Conservation (phyloP, 164 flowering plant species). For the Liquidambar formosana region DNA sequence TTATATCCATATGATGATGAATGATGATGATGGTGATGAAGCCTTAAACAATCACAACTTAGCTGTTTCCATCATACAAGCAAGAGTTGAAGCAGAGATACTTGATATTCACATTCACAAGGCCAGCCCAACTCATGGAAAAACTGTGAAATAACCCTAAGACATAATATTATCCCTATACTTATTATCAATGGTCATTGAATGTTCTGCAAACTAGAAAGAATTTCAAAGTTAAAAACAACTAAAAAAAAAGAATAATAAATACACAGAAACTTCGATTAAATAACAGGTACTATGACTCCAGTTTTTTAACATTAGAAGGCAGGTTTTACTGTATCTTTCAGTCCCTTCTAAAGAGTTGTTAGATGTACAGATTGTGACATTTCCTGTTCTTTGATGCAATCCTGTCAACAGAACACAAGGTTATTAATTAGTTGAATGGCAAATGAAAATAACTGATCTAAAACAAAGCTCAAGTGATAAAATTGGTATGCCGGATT, state of each 20-base stretch:
- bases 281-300: too few species aligned
- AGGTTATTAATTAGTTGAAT: too few species aligned
- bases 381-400: neutral
- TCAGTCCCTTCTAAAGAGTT: neutral
- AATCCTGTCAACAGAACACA: conserved; percentile 3
- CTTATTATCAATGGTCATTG: neutral
- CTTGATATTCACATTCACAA: neutral
- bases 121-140: neutral
- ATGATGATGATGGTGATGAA: neutral
- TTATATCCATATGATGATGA: too few species aligned
- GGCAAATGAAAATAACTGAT: neutral
- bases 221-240: neutral
- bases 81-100: neutral
- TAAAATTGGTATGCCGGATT: too few species aligned
- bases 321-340: neutral
- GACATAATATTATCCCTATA: neutral
- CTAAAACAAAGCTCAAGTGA: neutral
- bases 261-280: too few species aligned
- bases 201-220: neutral
- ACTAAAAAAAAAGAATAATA: neutral
- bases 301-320: neutral
- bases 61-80: neutral
- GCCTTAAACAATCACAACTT: neutral
- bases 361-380: neutral
- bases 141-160: neutral